Percentiles rank a stretch among this genome's conserved stretches.
These are phyloP conservation scores for Coffea eugenioides DNA, from an alignment of 257 asterid species.

Conservation along the genomic window DNA sequence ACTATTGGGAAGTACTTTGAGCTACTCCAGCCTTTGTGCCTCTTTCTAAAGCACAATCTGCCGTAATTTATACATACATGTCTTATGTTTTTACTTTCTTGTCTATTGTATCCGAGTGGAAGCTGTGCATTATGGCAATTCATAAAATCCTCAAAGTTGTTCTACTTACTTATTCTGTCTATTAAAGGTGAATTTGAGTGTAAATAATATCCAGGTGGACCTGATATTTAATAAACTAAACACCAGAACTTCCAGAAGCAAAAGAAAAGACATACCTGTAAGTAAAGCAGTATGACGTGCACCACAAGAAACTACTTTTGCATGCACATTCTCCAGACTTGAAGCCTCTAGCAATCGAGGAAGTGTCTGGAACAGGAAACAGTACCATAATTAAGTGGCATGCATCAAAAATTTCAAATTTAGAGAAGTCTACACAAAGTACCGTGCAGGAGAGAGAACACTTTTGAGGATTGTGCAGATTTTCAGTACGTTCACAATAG, in stretches of 20 bases:
- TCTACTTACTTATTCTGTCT: not conserved
- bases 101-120: not conserved
- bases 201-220: too few relatives aligned
- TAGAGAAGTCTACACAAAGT: not conserved
- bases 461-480: not conserved
- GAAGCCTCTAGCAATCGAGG: slow-evolving; percentile 92
- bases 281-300: slow-evolving; percentile 91
- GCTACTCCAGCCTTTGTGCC: not conserved
- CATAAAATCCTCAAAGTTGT: not conserved
- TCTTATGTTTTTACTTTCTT: not conserved
- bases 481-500: not conserved
- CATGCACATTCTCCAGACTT: slow-evolving; percentile 73
- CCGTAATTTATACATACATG: not conserved
- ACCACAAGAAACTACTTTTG: slow-evolving; percentile 80
- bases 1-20: not conserved
- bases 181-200: not conserved
- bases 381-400: not conserved
- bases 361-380: slow-evolving; percentile 50
- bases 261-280: slow-evolving; percentile 49
- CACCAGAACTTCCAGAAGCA: not conserved
- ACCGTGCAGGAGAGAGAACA: not conserved
- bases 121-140: not conserved
- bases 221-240: not conserved
- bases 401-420: not conserved
- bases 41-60: not conserved